Evolutionary conservation across 495 filamentous ascomycete species (phyloP).

Genomic region (Acidomyces sp.): DNA sequence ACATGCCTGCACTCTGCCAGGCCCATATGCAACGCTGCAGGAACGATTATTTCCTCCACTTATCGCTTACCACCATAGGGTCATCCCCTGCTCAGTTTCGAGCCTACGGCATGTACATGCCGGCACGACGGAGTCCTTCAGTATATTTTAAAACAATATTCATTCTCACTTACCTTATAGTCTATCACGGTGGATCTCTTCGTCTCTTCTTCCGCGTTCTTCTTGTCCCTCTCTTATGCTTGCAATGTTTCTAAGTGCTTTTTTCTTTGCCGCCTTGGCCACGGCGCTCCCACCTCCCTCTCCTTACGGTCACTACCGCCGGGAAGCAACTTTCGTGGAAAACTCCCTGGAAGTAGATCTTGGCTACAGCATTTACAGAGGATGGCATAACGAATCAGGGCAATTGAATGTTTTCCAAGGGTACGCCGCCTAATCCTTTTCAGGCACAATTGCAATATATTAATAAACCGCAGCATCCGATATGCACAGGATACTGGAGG

Average conservation of each 20-base stretch:
- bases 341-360: conserved; percentile 11
- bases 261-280: conserved; percentile 2
- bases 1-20: too few relatives aligned
- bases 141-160: too few relatives aligned
- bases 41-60: too few relatives aligned
- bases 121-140: too few relatives aligned
- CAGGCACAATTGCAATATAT: not conserved
- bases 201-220: not conserved
- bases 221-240: too few relatives aligned
- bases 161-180: too few relatives aligned
- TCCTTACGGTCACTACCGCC: conserved; percentile 4
- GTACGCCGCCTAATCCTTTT: conserved; percentile 17
- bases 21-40: too few relatives aligned
- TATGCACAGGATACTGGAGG: conserved; percentile 15
- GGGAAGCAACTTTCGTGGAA: conserved; percentile 2
- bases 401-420: conserved; percentile 12
- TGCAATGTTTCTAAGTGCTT: conserved; percentile 1
- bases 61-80: too few relatives aligned
- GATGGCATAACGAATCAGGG: conserved; percentile 4
- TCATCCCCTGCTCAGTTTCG: too few relatives aligned
- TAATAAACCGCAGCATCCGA: conserved; percentile 9
- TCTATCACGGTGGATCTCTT: too few relatives aligned
- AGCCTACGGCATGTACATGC: too few relatives aligned
- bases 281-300: conserved; percentile 1
- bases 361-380: conserved; percentile 17